A percentile compares a stretch with the other conserved stretches of the same genome.
Conservation (phyloP, 768 basidiomycete species). For the Suillus luteus region DNA sequence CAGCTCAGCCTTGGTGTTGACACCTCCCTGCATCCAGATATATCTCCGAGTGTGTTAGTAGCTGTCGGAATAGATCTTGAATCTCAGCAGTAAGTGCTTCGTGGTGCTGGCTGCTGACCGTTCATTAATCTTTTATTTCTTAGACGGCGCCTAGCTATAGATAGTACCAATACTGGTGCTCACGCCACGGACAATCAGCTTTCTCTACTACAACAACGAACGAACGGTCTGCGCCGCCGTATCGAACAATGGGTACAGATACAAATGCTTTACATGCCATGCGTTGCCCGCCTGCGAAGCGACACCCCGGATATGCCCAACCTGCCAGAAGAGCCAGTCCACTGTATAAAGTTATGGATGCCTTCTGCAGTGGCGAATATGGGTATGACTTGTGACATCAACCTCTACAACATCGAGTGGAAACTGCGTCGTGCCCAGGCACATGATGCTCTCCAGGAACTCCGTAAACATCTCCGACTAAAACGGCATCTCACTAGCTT, state of each 20-base stretch:
- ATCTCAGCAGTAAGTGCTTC: neutral
- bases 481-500: neutral
- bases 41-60: neutral
- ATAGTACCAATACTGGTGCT: neutral
- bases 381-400: neutral
- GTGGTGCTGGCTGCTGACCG: neutral
- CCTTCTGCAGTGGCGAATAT: neutral
- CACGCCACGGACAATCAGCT: neutral
- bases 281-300: neutral
- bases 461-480: neutral
- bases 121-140: neutral
- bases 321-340: neutral
- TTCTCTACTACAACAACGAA: neutral
- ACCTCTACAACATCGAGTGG: neutral
- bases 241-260: neutral
- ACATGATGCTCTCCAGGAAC: neutral
- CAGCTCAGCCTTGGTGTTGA: neutral
- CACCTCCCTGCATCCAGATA: neutral
- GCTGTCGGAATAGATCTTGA: neutral
- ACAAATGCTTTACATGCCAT: neutral
- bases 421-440: neutral
- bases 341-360: neutral
- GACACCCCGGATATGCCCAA: neutral
- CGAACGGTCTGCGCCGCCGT: neutral
- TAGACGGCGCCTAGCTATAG: neutral